Evolutionary conservation across 164 flowering plant species (phyloP), one percentile per base, ranked within the genome.

Genomic region (Echeveria elegans): DNA sequence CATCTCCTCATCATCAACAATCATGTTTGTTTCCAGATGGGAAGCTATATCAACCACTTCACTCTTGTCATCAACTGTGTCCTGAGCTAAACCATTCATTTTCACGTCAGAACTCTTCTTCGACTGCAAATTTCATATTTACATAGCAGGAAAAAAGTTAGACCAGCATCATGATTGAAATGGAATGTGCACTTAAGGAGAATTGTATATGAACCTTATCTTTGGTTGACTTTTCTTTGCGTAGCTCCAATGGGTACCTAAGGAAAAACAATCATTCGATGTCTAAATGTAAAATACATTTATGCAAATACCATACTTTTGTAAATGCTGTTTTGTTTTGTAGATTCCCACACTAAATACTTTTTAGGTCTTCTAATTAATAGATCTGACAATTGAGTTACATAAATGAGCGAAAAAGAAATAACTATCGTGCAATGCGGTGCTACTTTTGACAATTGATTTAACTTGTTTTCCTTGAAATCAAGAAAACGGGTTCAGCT

Each of bases 211-310:
- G 52, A 24, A 94, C 97, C 93, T 88, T 94, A 59, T 80, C 82
- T 79, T 89, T 91, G 52, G 85, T 80, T 67, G 96, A 79, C 75
- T 94, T 94, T 69, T 75, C 97, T 81, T 89, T 94, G 64, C 99
- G 83, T 30, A 94, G 82, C 86, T 94, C 99, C 77, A 94, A 68
- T 0, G 99, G 99, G 50, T 94, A 94, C 99, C 99, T 94, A 65
- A 9, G 72, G 19, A 9, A 62, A 62, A 19, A 31, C 21, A 1
- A 6, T 2, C 32, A n/a, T 15, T 5, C 12, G 9, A 28, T 45
- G 32, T 21, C 29, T 21, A 24, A 23, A 23, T n/a, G 28, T 52
- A 21, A 52, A 29, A 52, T 52, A 23, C 21, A 48, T 28, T 29
- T 30, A 19, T 47, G 19, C 4, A 28, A 26, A 37, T 31, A 1